Base-by-base conservation (phyloP, 2,329 filamentous ascomycete species). In the Pseudogymnoascus sp. region DNA sequence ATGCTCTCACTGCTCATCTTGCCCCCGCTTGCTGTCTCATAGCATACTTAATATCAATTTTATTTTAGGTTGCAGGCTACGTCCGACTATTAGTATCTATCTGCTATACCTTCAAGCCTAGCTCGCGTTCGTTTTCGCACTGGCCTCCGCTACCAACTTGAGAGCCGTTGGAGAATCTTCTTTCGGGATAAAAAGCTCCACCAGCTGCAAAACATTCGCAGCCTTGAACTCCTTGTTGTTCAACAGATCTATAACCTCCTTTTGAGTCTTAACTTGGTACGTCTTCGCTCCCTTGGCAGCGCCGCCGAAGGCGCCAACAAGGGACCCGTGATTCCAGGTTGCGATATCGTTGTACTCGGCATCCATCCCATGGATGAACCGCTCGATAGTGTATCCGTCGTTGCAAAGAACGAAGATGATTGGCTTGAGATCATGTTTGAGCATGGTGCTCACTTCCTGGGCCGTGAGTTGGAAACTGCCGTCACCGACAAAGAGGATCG, bases 391-490 rank as follows among this genome's bases (percentile, higher is more conserved):
- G 76, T 90, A 96, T 9, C 92, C 92, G 41, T 92, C 85, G 73
- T 95, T 95, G 80, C 89, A 91, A 67, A 96, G 88, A 65, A 94
- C 81, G 73, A 96, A 93, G 65, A 96, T 86, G 70, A 92, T 93
- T 19, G 90, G 84, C 65, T 87, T 86, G 63, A 96, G 78, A 23
- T 83, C 80, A 64, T 90, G 86, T 30, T 87, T 83, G 66, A 96
- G 84, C 82, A 96, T 93, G 9, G 91, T 94, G 74, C 86, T 89
- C 66, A 96, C 72, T 75, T 94, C 91, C 73, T 96, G 91, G 0
- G 84, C 87, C 0, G 91, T 95, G 63, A 96, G 80, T 73, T 96
- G 91, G 75, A 95, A 87, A 63, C 87, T 91, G 28, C 92, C 92
- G 69, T 96, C 92, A 23, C 92, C 92, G n/a, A 92, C 90, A 71